Conservation (phyloP, 176 grass and related monocot species). For the Musa beccarii region DNA sequence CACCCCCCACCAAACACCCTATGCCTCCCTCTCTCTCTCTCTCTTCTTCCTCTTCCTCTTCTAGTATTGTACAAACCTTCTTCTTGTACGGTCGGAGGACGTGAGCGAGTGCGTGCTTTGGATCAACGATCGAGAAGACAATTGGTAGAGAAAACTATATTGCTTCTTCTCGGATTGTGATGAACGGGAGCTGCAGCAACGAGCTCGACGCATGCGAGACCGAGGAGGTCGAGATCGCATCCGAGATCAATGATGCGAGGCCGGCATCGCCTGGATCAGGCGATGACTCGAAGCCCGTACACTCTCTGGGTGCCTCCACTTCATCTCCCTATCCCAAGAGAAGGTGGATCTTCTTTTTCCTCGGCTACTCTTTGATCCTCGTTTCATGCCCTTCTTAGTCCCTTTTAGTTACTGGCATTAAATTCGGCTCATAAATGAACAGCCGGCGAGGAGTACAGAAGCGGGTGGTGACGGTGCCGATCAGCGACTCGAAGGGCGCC, state of each 20-base stretch:
- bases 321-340: conserved; percentile 41
- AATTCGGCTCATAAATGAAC: background rate
- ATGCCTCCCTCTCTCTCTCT: background rate
- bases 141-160: too few species aligned
- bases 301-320: background rate
- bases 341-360: conserved; percentile 33
- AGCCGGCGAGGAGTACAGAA: conserved; percentile 91
- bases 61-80: too few species aligned
- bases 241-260: conserved; percentile 11
- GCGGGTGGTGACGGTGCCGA: conserved; percentile 73
- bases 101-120: background rate
- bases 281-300: conserved; percentile 18
- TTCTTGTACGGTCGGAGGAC: too few species aligned
- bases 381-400: background rate
- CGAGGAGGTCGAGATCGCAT: conserved; percentile 32
- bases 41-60: background rate
- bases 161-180: background rate
- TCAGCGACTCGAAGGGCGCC: conserved; percentile 29
- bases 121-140: background rate
- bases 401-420: background rate
- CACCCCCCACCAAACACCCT: background rate
- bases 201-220: conserved; percentile 48
- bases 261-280: conserved; percentile 5
- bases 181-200: conserved; percentile 49
- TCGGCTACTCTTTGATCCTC: background rate